A percentile compares a stretch with the other conserved stretches of the same genome.
phyloP scores from a whole-genome alignment of 306 rosid genomes.

The Cucurbita argyrosperma region DNA sequence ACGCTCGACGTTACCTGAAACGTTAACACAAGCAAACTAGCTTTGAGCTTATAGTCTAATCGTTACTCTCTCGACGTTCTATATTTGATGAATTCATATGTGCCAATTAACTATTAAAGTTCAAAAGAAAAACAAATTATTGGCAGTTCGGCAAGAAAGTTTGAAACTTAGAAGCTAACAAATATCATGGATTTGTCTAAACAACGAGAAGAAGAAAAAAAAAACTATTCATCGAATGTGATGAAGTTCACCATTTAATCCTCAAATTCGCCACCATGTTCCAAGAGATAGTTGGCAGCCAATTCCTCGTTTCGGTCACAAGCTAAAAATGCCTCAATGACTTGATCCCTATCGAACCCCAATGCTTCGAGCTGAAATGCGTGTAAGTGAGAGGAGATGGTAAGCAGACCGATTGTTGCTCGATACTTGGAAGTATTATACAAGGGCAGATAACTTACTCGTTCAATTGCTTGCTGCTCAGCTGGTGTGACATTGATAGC shows the following conservation, averaged over 20 bases:
- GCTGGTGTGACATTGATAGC: slow-evolving; percentile 78
- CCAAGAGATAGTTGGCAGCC: slow-evolving; percentile 86
- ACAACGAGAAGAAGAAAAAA: neutral
- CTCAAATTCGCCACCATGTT: slow-evolving; percentile 76
- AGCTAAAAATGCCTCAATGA: slow-evolving; percentile 91
- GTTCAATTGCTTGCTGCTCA: slow-evolving; percentile 85
- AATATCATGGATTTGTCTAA: neutral
- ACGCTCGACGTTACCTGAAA: neutral
- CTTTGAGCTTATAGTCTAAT: neutral
- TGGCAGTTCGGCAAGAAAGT: neutral
- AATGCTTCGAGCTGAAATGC: slow-evolving; percentile 62
- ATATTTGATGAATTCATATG: neutral
- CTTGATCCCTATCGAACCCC: slow-evolving; percentile 92
- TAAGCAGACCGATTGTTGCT: neutral
- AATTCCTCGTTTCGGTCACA: slow-evolving; percentile 88
- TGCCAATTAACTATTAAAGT: neutral
- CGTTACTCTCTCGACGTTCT: neutral
- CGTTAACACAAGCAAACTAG: slow-evolving; percentile 1
- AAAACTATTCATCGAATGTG: slow-evolving; percentile 1
- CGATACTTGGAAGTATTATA: neutral
- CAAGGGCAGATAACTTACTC: slow-evolving; percentile 30
- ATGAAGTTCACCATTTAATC: slow-evolving; percentile 31
- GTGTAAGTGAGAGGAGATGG: neutral
- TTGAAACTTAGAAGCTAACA: neutral
- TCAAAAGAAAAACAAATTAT: neutral